Conservation (phyloP, 2,329 filamentous ascomycete genomes). For the Colletotrichum somersetense region DNA sequence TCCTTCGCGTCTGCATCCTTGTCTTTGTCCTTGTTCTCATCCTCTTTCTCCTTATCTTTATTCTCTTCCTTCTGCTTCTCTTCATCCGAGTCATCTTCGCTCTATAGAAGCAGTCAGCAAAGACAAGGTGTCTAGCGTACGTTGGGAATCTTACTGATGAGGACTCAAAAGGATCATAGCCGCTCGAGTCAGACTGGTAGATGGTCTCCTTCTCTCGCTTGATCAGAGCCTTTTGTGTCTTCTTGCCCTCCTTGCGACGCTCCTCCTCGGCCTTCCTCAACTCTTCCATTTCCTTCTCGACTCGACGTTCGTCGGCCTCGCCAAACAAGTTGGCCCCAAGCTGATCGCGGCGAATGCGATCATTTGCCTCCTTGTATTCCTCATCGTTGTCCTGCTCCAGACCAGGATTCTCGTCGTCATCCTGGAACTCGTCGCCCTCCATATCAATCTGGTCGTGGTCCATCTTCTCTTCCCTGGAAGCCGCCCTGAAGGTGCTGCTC, state of each 20-base stretch:
- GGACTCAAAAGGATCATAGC: conserved; percentile 56
- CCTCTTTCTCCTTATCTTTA: conserved; percentile 47
- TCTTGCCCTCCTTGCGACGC: conserved; percentile 79
- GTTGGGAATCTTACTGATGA: conserved; percentile 48
- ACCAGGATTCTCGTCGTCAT: conserved; percentile 84
- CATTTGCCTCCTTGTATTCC: conserved; percentile 78
- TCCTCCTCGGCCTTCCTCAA: conserved; percentile 76
- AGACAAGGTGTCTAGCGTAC: not conserved
- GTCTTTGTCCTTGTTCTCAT: conserved; percentile 68
- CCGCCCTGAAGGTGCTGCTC: conserved; percentile 72
- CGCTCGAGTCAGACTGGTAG: conserved; percentile 78
- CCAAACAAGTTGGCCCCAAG: conserved; percentile 89
- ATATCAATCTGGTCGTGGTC: conserved; percentile 79
- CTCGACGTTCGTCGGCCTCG: conserved; percentile 75
- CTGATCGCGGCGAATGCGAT: conserved; percentile 82
- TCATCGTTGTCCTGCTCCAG: conserved; percentile 86
- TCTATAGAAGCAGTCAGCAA: conserved; percentile 51
- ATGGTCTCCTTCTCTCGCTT: conserved; percentile 89
- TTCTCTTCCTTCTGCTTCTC: conserved; percentile 52
- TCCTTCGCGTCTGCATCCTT: conserved; percentile 72
- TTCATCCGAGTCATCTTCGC: conserved; percentile 61
- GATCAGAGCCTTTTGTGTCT: conserved; percentile 82
- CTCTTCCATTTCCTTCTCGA: conserved; percentile 81
- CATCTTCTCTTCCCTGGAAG: conserved; percentile 72
- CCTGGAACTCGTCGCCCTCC: conserved; percentile 82